Conservation (phyloP, 75 land plant genomes). For the Adiantum capillusveneris region DNA sequence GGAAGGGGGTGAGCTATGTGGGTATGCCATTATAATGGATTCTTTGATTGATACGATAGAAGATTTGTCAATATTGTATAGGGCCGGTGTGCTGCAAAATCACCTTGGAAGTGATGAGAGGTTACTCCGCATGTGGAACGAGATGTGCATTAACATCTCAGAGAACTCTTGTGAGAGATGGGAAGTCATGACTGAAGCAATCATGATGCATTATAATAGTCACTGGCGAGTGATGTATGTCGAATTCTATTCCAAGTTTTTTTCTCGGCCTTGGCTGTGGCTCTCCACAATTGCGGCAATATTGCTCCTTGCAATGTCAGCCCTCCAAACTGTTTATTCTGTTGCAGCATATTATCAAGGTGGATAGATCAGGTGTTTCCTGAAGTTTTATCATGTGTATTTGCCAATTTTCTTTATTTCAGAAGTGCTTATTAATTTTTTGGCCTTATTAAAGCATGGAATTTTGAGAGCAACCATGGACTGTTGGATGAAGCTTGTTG, state of each 20-base stretch:
- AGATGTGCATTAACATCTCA: neutral
- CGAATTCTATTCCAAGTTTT: neutral
- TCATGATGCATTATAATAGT: neutral
- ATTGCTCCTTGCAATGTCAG: neutral
- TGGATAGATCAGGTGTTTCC: too few species aligned
- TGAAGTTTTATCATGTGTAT: too few species aligned
- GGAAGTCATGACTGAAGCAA: neutral
- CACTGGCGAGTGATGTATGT: neutral
- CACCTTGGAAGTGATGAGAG: neutral
- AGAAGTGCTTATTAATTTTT: too few species aligned
- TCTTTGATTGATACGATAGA: neutral
- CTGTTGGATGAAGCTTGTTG: too few species aligned
- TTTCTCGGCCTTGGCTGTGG: neutral
- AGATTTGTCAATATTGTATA: neutral
- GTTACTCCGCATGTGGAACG: neutral
- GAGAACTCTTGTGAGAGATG: neutral
- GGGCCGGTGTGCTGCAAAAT: neutral
- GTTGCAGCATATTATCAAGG: neutral
- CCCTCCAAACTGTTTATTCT: neutral
- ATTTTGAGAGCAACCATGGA: too few species aligned
- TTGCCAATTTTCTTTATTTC: too few species aligned
- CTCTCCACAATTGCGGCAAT: neutral
- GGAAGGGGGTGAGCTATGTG: conserved; percentile 2
- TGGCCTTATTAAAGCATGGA: too few species aligned
- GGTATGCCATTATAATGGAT: too few species aligned